Evolutionary conservation across 495 filamentous ascomycete genomes (phyloP), one percentile per base, ranked within the genome.

Genomic region (Halenospora varia): DNA sequence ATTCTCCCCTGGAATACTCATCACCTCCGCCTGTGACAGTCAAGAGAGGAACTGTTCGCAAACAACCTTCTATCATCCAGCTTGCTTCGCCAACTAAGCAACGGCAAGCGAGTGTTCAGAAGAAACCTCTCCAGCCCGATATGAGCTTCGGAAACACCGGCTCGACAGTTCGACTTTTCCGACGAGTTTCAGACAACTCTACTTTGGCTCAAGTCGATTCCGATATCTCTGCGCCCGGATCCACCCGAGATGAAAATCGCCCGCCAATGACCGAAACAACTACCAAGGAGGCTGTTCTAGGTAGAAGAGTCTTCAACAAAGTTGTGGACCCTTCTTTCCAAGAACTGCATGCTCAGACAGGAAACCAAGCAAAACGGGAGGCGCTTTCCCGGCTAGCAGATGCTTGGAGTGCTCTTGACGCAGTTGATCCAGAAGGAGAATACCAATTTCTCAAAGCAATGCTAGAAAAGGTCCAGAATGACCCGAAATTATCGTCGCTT

Each of bases 111-210:
- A 70, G 75, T 57, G 74, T 70, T 18, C 75, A 88, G 6, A 91
- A 88, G 70, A 84, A 88, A 51, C 90, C 93, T 1, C 79, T 96
- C 15, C 83, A 87, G 26, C 79, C 94, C 2, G 88, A 96, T 69
- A 83, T 92, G 71, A 90, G 84, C 48, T 97, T 93, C 66, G 94
- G 93, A 25, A 97, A 97, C 68, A 85, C 84, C 18, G 88, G 87
- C 1, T 96, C 91, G 0, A 96, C 94, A 13, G 86, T 93, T 49
- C 86, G 91, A 25, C 87, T 92, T 48, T 97, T 96, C 74, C 88
- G 89, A 54, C 85, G 93, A 18, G 91, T 93, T 1, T 94, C 91
- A 8, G 85, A 88, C 61, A 82, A 82, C 57, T 84, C 78, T 8
- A 72, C 71, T 61, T 53, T 50, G 17, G 57, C 57, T 13, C 57